Percentiles rank a stretch among this genome's conserved stretches.
These are phyloP conservation scores for Dryadomyces quercus-mongolicae DNA, from an alignment of 2,329 filamentous ascomycete species.

Conservation along the genomic window DNA sequence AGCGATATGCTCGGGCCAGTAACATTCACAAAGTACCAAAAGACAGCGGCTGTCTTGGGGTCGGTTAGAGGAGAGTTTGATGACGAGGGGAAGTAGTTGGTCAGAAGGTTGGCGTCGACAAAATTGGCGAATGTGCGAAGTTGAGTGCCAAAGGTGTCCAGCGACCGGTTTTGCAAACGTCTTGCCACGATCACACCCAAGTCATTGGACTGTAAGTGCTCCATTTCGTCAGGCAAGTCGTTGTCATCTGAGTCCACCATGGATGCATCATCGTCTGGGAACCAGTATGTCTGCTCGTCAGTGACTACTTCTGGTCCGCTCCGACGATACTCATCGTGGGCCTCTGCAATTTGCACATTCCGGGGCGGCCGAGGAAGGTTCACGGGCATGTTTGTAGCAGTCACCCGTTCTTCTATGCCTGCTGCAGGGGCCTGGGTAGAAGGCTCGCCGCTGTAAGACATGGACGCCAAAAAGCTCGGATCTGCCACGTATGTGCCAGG, in stretches of 20 bases:
- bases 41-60: constrained; percentile 66
- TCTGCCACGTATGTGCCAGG: neutral
- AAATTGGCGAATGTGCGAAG: constrained; percentile 37
- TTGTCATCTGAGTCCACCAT: constrained; percentile 52
- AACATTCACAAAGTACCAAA: constrained; percentile 84
- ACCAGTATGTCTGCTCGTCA: constrained; percentile 30
- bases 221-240: constrained; percentile 24
- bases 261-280: constrained; percentile 48
- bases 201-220: constrained; percentile 24
- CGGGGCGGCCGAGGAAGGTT: too few relatives aligned
- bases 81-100: constrained; percentile 54
- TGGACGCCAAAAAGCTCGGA: neutral
- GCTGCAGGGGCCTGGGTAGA: too few relatives aligned
- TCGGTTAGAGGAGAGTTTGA: constrained; percentile 66
- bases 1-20: constrained; percentile 79
- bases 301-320: neutral
- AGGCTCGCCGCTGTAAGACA: neutral
- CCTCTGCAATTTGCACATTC: too few relatives aligned
- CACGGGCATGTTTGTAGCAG: too few relatives aligned
- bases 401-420: too few relatives aligned
- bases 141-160: constrained; percentile 31
- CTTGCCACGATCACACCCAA: constrained; percentile 26
- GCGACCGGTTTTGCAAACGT: constrained; percentile 19
- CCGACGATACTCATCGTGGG: too few relatives aligned
- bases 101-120: constrained; percentile 38